phyloP scores from a whole-genome alignment of 1,284 basidiomycete species.

The Gymnopus androsaceus region DNA sequence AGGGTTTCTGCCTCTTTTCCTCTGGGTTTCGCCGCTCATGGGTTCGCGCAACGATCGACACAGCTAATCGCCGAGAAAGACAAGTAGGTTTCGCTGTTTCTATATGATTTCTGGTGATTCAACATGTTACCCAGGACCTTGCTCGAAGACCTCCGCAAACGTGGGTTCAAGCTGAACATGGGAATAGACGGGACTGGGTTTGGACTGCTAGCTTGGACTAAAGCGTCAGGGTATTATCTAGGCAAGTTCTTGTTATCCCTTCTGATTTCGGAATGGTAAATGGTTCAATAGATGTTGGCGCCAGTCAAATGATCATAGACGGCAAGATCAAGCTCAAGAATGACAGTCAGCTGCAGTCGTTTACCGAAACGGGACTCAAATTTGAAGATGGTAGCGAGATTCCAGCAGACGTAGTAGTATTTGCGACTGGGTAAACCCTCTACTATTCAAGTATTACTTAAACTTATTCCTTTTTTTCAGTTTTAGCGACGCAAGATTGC shows the following conservation, averaged over 20 bases:
- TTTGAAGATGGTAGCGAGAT: constrained; percentile 56
- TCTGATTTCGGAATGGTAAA: constrained; percentile 34
- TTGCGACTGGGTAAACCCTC: constrained; percentile 47
- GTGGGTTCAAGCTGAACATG: constrained; percentile 32
- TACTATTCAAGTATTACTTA: not conserved
- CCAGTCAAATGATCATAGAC: constrained; percentile 63
- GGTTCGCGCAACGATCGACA: constrained; percentile 24
- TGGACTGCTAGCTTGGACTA: constrained; percentile 30
- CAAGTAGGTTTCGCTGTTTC: constrained; percentile 6
- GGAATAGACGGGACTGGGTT: constrained; percentile 33
- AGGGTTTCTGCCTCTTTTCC: constrained; percentile 54
- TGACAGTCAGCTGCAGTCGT: constrained; percentile 46
- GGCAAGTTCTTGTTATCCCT: constrained; percentile 35
- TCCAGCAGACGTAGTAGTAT: constrained; percentile 55
- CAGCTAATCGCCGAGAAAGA: constrained; percentile 27
- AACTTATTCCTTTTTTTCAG: not conserved
- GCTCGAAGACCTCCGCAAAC: constrained; percentile 31
- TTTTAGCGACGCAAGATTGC: constrained; percentile 35
- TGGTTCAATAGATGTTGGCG: constrained; percentile 58
- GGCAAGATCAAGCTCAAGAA: constrained; percentile 65
- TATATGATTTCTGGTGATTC: not conserved
- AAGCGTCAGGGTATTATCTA: constrained; percentile 46
- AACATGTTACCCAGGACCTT: constrained; percentile 25
- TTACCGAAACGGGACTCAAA: constrained; percentile 45
- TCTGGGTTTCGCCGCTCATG: constrained; percentile 35